A percentile compares a stretch with the other conserved stretches of the same genome.
phyloP scores from a whole-genome alignment of 768 basidiomycete species.

The Tricholoma bakamatsutake region DNA sequence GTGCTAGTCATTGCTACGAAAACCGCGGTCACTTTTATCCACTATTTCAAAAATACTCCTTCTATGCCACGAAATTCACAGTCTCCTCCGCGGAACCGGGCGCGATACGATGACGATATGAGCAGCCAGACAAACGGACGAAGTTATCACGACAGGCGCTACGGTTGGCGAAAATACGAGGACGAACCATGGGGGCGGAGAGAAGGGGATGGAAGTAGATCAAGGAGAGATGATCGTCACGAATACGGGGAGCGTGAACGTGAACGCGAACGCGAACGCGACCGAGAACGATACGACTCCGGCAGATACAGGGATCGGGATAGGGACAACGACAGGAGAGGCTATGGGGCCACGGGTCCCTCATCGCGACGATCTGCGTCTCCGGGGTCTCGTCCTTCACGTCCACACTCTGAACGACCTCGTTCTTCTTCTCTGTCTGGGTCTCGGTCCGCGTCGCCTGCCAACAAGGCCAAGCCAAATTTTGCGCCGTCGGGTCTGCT shows the following conservation, averaged over 20 bases:
- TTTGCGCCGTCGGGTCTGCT: conserved; percentile 85
- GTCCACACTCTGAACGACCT: conserved; percentile 28
- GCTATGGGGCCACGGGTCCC: conserved; percentile 16
- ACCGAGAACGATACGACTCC: conserved; percentile 38
- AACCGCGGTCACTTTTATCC: neutral
- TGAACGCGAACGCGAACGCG: conserved; percentile 38
- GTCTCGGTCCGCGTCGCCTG: conserved; percentile 40
- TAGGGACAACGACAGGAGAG: conserved; percentile 24
- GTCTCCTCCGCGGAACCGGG: conserved; percentile 14
- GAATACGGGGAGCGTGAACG: conserved; percentile 17
- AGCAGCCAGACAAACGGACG: conserved; percentile 2
- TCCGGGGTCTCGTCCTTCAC: conserved; percentile 41
- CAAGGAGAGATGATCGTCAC: conserved; percentile 8
- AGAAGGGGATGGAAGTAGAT: conserved; percentile 6
- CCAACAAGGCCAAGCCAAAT: conserved; percentile 79
- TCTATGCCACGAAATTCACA: conserved; percentile 15
- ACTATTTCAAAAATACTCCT: neutral
- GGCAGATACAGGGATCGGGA: conserved; percentile 23
- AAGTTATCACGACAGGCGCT: conserved; percentile 7
- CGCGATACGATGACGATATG: conserved; percentile 14
- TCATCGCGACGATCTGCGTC: conserved; percentile 56
- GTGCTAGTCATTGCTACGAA: no score
- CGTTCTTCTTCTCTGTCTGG: conserved; percentile 38
- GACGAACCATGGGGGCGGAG: conserved; percentile 4
- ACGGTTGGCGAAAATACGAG: conserved; percentile 9